Percentiles rank a stretch among this genome's conserved stretches.
phyloP scores from a whole-genome alignment of 305 asterid species.

The Petunia hybrid region DNA sequence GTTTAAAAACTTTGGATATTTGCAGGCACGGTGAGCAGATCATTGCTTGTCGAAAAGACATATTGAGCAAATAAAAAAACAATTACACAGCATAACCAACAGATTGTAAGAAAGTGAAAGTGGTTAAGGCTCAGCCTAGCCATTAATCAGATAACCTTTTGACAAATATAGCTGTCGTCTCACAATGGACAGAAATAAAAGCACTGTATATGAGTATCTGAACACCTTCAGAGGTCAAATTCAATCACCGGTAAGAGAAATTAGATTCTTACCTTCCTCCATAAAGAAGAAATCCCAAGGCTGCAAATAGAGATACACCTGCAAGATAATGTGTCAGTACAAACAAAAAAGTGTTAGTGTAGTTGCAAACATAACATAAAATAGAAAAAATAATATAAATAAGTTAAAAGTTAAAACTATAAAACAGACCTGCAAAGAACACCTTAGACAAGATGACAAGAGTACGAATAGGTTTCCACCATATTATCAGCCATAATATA shows the following conservation, averaged over 20 bases:
- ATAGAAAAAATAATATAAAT: neutral
- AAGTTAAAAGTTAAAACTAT: conserved; percentile 28
- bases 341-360: conserved; percentile 29
- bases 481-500: conserved; percentile 73
- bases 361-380: conserved; percentile 5
- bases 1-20: conserved; percentile 1
- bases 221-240: conserved; percentile 6
- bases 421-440: conserved; percentile 90
- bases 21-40: neutral
- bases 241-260: neutral
- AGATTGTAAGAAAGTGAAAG: conserved; percentile 7
- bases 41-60: conserved; percentile 9
- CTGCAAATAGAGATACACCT: conserved; percentile 93
- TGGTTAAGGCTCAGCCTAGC: neutral
- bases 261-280: conserved; percentile 83
- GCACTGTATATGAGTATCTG: neutral
- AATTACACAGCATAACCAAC: conserved; percentile 11
- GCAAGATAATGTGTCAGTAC: conserved; percentile 47
- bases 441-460: conserved; percentile 74
- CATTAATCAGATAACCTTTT: neutral
- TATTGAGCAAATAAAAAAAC: neutral
- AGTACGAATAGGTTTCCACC: conserved; percentile 86
- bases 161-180: neutral
- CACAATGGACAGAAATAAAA: conserved; percentile 22
- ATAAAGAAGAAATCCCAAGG: conserved; percentile 91